These are phyloP conservation scores for Metschnikowia peoriensis DNA, from an alignment of 805 yeast species.

Conservation along the genomic window DNA sequence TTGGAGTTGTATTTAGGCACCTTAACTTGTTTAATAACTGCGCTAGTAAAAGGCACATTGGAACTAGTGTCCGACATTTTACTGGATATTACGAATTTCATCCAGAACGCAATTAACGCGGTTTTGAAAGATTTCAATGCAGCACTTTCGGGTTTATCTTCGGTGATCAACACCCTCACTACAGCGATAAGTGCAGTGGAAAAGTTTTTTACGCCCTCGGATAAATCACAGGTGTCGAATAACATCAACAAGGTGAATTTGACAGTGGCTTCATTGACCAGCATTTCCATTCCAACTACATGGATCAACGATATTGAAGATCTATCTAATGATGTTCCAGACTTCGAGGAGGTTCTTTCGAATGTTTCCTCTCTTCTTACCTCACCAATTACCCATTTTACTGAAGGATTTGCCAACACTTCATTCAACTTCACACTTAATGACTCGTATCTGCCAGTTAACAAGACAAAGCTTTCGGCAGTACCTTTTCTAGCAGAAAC, in stretches of 20 bases:
- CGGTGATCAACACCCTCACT: constrained; percentile 54
- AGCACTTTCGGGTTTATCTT: constrained; percentile 62
- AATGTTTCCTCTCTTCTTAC: constrained; percentile 53
- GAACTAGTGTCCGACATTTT: constrained; percentile 53
- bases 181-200: constrained; percentile 48
- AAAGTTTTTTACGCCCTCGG: constrained; percentile 44
- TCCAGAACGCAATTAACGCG: constrained; percentile 57
- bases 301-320: constrained; percentile 56
- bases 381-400: constrained; percentile 3
- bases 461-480: background rate
- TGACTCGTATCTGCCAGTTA: background rate
- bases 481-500: background rate
- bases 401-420: constrained; percentile 1
- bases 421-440: constrained; percentile 6
- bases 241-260: constrained; percentile 53
- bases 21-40: constrained; percentile 74
- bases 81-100: constrained; percentile 59
- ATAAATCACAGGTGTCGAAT: constrained; percentile 31
- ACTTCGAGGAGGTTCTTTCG: constrained; percentile 62
- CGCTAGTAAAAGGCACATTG: constrained; percentile 70
- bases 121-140: constrained; percentile 63
- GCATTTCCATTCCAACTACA: constrained; percentile 62
- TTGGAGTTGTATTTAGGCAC: constrained; percentile 77
- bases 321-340: constrained; percentile 56
- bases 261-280: constrained; percentile 18